Evolutionary conservation across 768 basidiomycete species (phyloP).

Genomic region (Trametes sanguinea): DNA sequence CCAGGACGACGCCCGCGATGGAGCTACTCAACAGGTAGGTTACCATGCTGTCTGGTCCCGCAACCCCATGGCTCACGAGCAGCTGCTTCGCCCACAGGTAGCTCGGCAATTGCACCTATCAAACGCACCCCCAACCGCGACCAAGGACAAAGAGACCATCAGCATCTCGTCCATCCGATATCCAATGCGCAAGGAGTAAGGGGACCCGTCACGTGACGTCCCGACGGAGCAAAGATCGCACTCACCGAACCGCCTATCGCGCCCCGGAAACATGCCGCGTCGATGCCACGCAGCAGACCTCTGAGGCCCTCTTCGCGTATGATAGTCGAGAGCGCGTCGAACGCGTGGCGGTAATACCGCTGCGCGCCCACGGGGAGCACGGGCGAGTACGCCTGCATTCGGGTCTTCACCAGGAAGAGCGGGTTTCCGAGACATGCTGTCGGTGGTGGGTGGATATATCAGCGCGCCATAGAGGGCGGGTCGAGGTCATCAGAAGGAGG

Average conservation of each 20-base stretch:
- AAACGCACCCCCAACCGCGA: not conserved
- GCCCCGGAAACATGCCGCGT: conserved; percentile 89
- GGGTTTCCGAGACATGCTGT: conserved; percentile 81
- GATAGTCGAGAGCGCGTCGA: conserved; percentile 73
- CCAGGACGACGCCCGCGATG: conserved; percentile 88
- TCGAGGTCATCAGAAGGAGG: not conserved
- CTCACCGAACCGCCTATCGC: conserved; percentile 86
- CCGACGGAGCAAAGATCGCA: not conserved
- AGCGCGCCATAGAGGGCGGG: no score
- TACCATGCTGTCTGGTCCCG: conserved; percentile 74
- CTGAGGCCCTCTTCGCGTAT: conserved; percentile 71
- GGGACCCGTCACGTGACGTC: not conserved
- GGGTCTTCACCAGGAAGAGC: conserved; percentile 91
- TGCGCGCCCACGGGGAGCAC: conserved; percentile 91
- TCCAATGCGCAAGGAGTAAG: no score
- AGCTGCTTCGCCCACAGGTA: conserved; percentile 90
- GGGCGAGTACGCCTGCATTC: conserved; percentile 96
- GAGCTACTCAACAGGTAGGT: conserved; percentile 85
- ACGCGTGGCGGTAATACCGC: conserved; percentile 72
- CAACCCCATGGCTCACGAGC: conserved; percentile 63
- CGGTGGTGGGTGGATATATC: no score
- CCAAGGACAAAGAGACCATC: no score
- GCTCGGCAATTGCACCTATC: conserved; percentile 85
- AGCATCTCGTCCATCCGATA: no score
- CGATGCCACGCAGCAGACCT: conserved; percentile 86